Evolutionary conservation across 1,284 basidiomycete genomes (phyloP), one percentile per base, ranked within the genome.

Genomic region (Thelephora terrestris): DNA sequence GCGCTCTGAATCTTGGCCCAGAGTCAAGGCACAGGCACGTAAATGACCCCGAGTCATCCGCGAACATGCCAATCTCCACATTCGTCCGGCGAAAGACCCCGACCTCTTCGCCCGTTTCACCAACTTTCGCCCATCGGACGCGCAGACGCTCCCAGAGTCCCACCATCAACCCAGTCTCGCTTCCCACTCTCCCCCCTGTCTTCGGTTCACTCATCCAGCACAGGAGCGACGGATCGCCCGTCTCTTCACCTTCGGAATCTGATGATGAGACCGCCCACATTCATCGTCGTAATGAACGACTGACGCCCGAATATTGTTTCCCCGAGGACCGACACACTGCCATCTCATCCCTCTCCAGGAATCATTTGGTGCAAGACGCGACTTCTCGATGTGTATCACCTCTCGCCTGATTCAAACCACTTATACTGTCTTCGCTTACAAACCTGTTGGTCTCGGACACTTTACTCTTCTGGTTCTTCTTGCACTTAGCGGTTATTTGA

Each of bases 11-110:
- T 20, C 53, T 51, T 10, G 39, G 45, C 27, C 46, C 40, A 32
- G 25, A 47, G 48, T 51, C 56, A 3, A 47, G 53, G 16, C 57
- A 42, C 25, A 62, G 63, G 47, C 56, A 61, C 44, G 56, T 64
- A 17, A 56, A 56, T 27, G 66, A 64, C 24, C 56, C 65, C 34
- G 69, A 72, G 48, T 56, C 62, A 25, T 61, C 71, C 38, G 70
- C 69, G 5, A 71, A 65, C 51, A 85, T 80, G 7, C 85, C 85
- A 48, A 88, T 88, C 51, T 88, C 85, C 17, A 75, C 76, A 32
- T 88, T 83, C 53, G 78, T 84, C 38, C 81, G 85, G 52, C 78
- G 85, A 50, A 83, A 79, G 64, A 85, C 82, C 2, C 85, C 85
- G 23, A 77, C 78, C 52, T 71, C 75, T 34, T 85, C 85, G 14